These are phyloP conservation scores for Cyclocybe cylindracea DNA, from an alignment of 768 basidiomycete species.

Conservation along the genomic window DNA sequence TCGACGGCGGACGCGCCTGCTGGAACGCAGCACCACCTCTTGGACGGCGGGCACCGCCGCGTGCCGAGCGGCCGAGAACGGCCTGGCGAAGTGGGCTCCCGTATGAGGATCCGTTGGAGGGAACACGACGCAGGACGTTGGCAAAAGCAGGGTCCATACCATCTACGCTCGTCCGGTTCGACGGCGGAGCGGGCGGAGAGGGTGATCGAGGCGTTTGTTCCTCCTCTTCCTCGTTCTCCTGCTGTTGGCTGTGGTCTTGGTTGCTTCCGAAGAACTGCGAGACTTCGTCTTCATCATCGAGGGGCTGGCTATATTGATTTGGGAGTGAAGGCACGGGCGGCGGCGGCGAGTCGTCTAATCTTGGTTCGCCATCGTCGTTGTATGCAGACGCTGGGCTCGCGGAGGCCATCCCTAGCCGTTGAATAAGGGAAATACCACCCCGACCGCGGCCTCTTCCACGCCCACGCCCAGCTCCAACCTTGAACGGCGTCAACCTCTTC, in stretches of 20 bases:
- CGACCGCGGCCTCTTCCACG: slow-evolving; percentile 51
- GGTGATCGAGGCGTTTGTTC: slow-evolving; percentile 21
- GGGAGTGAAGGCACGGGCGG: slow-evolving; percentile 46
- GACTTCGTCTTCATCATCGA: slow-evolving; percentile 40
- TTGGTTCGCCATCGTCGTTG: slow-evolving; percentile 36
- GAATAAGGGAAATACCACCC: slow-evolving; percentile 57
- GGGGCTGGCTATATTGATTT: slow-evolving; percentile 32
- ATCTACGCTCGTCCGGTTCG: slow-evolving; percentile 73
- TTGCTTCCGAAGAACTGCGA: slow-evolving; percentile 34
- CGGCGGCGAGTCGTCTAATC: slow-evolving; percentile 31
- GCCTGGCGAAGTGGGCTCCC: slow-evolving; percentile 66
- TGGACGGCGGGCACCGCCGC: slow-evolving; percentile 54
- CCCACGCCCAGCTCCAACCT: slow-evolving; percentile 51
- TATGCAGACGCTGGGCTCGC: slow-evolving; percentile 52
- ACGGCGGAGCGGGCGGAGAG: slow-evolving; percentile 41
- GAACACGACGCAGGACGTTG: slow-evolving; percentile 66
- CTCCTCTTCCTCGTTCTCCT: slow-evolving; percentile 22
- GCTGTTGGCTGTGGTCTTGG: slow-evolving; percentile 24
- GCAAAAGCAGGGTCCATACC: slow-evolving; percentile 89
- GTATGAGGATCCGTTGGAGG: slow-evolving; percentile 46
- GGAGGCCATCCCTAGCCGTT: slow-evolving; percentile 62
- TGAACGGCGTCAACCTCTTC: slow-evolving; percentile 54
- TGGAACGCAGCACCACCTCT: slow-evolving; percentile 72
- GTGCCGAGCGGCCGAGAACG: slow-evolving; percentile 49
- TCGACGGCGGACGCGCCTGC: slow-evolving; percentile 67